A percentile compares a stretch with the other conserved stretches of the same genome.
Conservation (phyloP, 257 asterid genomes). For the Thymus mandschuricus region DNA sequence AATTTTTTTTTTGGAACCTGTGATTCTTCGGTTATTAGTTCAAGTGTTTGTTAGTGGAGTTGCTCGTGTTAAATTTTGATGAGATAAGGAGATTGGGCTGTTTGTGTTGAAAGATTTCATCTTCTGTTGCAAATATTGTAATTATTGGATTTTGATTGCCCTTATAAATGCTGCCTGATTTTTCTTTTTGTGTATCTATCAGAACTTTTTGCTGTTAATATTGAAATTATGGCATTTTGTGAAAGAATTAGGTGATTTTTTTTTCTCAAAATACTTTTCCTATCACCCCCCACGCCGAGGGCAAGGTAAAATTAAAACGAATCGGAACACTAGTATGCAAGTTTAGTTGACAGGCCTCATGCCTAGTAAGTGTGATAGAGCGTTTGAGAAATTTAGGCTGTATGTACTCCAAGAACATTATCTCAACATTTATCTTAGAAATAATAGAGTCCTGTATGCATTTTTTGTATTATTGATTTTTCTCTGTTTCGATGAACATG, state of each 20-base stretch:
- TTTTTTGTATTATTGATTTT: background rate
- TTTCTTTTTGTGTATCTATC: background rate
- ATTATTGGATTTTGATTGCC: background rate
- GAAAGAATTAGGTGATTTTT: background rate
- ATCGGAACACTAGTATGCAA: background rate
- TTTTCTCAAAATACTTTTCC: background rate
- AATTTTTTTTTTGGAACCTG: too few relatives aligned
- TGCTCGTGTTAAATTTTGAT: constrained; percentile 5
- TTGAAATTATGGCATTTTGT: background rate
- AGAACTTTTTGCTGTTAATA: background rate
- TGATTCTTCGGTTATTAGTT: too few relatives aligned
- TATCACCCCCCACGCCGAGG: background rate
- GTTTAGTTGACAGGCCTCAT: background rate
- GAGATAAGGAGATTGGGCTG: too few relatives aligned
- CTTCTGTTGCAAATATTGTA: background rate
- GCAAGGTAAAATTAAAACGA: background rate
- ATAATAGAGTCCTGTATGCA: background rate
- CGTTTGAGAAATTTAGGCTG: background rate
- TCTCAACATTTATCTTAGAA: background rate
- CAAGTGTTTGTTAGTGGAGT: background rate
- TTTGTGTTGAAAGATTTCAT: background rate
- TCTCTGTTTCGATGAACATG: background rate
- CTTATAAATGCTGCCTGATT: background rate
- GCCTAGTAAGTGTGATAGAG: background rate
- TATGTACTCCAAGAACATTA: background rate